Conservation (phyloP, 352 stramenopile genomes). For the Salisapilia sapeloensis region DNA sequence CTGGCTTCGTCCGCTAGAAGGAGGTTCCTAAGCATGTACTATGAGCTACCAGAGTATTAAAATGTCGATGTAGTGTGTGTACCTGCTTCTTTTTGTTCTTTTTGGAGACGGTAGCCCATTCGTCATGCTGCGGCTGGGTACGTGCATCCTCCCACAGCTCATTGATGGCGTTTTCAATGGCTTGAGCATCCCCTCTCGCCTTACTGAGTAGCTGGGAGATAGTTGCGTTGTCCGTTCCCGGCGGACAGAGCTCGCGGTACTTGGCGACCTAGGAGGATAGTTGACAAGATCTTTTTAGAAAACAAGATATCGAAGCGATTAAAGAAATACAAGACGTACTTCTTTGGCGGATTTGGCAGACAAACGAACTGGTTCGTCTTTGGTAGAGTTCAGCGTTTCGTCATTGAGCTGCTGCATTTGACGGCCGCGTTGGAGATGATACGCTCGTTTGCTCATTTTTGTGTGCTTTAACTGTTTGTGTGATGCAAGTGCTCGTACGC, state of each 20-base stretch:
- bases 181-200: conserved; percentile 52
- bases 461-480: too few species aligned
- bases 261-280: conserved; percentile 12
- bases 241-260: conserved; percentile 66
- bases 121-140: conserved; percentile 26
- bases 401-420: conserved; percentile 63
- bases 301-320: not conserved
- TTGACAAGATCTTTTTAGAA: conserved; percentile 1
- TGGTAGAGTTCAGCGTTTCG: conserved; percentile 16
- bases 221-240: conserved; percentile 55
- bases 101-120: conserved; percentile 68
- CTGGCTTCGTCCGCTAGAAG: not conserved
- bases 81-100: conserved; percentile 72
- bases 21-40: not conserved
- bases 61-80: too few species aligned
- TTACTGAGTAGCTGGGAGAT: conserved; percentile 51
- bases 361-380: too few species aligned
- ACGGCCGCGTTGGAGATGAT: conserved; percentile 65
- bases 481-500: too few species aligned
- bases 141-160: conserved; percentile 75
- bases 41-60: too few species aligned
- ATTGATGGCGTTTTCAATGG: conserved; percentile 58
- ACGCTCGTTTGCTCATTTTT: conserved; percentile 75
- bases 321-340: conserved; percentile 11
- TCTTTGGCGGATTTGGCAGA: conserved; percentile 31